phyloP scores from a whole-genome alignment of 2,329 filamentous ascomycete species.

The Claviceps africana region DNA sequence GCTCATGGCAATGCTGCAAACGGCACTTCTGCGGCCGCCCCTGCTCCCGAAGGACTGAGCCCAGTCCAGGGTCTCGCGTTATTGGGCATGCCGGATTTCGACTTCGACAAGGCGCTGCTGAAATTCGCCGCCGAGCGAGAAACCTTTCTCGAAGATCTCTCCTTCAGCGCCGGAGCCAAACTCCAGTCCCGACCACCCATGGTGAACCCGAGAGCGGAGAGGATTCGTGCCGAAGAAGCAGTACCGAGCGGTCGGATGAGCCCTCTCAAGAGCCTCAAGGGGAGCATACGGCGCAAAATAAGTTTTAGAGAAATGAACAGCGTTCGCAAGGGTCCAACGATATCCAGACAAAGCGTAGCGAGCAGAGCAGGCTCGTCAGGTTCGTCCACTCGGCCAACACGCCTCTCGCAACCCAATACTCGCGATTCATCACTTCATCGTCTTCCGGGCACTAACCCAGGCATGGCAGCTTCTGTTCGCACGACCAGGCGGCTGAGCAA shows the following conservation, averaged over 20 bases:
- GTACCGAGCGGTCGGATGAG: constrained; percentile 37
- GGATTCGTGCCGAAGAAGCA: constrained; percentile 62
- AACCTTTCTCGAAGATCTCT: constrained; percentile 82
- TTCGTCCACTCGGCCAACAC: background rate
- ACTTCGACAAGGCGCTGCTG: constrained; percentile 83
- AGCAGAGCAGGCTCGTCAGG: constrained; percentile 27
- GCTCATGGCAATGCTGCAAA: constrained; percentile 13
- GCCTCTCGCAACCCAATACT: background rate
- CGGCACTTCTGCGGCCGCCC: constrained; percentile 14
- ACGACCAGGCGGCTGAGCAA: constrained; percentile 85
- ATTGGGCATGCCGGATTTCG: constrained; percentile 48
- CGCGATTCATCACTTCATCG: background rate
- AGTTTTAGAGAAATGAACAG: constrained; percentile 94
- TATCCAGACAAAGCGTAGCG: constrained; percentile 53
- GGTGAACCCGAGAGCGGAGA: constrained; percentile 67
- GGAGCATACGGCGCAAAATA: constrained; percentile 82
- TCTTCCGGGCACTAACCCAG: background rate
- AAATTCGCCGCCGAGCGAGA: constrained; percentile 96
- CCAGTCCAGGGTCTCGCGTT: constrained; percentile 1
- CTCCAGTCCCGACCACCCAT: constrained; percentile 55
- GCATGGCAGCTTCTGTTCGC: constrained; percentile 43
- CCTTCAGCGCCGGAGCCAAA: constrained; percentile 72
- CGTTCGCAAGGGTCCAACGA: constrained; percentile 69
- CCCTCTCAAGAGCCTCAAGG: constrained; percentile 50
- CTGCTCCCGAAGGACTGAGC: background rate